Evolutionary conservation across 2,329 filamentous ascomycete species (phyloP), one percentile per base, ranked within the genome.

Genomic region (Paramyrothecium roridum): DNA sequence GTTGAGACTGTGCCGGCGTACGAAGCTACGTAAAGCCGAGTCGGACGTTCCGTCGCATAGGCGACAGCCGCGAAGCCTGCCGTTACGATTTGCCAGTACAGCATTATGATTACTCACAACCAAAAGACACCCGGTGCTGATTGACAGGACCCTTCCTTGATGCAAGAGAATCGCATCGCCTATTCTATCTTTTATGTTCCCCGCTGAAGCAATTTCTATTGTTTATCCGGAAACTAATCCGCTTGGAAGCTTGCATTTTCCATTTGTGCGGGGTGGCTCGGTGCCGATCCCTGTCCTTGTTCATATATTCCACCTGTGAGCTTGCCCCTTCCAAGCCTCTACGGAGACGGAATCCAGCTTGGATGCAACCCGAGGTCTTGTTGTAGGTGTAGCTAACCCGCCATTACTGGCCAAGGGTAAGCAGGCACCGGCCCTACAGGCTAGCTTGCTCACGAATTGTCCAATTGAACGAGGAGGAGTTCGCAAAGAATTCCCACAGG

Each of bases 1-100:
- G 77, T 79, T 20, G 76, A 78, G 59, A 82, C 64, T 48, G 69
- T 71, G 55, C 79, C 78, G 56, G 70, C 70, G 67, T 81, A 82
- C 8, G 78, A 80, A 1, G 78, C 69, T 50, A 76, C 77, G 63
- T 78, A 80, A 55, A 82, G 72, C 4, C 37, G 13, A 19, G 37
- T 19, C 3, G n/a, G 37, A 43, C 13, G 37, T 8, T 43, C n/a
- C n/a, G 37, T 43, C 7, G 37, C 37, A 43, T 6, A 43, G n/a
- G 37, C 37, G 16, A 43, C 4, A 13, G 37, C 37, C 13, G 37
- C 37, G 37, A 43, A 43, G 37, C 37, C 37, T 43, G 37, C 37
- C n/a, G n/a, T 43, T 6, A 43, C 16, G n/a, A 43, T 43, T 17
- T 43, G 37, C 37, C n/a, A 19, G n/a, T 43, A 43, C 37, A 43